phyloP scores from a whole-genome alignment of 176 grass and related monocot species.

The Pharus latifolius region DNA sequence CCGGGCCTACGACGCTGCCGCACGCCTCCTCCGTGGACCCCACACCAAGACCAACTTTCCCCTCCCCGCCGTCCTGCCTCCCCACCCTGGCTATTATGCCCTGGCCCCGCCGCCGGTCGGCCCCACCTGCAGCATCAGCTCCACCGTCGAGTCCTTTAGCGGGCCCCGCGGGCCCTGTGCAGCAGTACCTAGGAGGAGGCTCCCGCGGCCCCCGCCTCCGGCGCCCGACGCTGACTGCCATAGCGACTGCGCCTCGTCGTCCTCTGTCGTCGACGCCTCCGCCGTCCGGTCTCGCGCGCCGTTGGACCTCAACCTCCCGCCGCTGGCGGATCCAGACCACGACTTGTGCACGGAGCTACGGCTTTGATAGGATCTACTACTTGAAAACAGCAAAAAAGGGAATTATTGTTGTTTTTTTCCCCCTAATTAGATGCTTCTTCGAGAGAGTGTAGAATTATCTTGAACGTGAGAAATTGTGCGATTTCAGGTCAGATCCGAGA shows the following conservation, averaged over 20 bases:
- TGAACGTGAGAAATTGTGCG: neutral
- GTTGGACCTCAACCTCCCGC: slow-evolving; percentile 39
- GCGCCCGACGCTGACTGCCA: slow-evolving; percentile 14
- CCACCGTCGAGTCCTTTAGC: slow-evolving; percentile 42
- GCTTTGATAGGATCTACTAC: slow-evolving; percentile 16
- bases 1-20: slow-evolving; percentile 57
- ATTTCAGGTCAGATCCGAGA: slow-evolving; percentile 6
- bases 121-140: slow-evolving; percentile 35
- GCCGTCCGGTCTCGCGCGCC: neutral
- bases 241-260: slow-evolving; percentile 54
- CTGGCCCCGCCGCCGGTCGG: neutral
- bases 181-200: neutral
- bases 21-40: slow-evolving; percentile 31
- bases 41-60: slow-evolving; percentile 43
- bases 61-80: neutral
- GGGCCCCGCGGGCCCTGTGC: slow-evolving; percentile 4
- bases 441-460: neutral
- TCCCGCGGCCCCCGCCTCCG: neutral
- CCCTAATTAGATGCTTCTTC: neutral
- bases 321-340: neutral
- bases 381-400: neutral
- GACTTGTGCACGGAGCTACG: slow-evolving; percentile 26
- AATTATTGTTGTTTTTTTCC: neutral
- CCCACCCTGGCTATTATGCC: neutral
- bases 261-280: slow-evolving; percentile 44